phyloP scores from a whole-genome alignment of 2,329 filamentous ascomycete species.

The Tolypocladium pustulatum region DNA sequence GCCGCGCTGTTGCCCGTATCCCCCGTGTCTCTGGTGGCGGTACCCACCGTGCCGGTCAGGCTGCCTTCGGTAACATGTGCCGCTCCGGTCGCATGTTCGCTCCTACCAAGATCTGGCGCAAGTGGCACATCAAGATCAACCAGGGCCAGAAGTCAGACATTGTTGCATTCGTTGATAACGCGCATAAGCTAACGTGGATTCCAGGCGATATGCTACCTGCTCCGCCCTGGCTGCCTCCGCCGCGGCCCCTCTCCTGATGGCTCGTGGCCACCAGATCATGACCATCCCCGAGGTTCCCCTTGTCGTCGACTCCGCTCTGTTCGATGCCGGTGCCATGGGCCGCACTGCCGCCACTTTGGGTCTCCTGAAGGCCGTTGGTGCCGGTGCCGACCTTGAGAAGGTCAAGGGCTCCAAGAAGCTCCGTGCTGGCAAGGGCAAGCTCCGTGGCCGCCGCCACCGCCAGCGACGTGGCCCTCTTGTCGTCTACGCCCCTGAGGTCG shows the following conservation, averaged over 20 bases:
- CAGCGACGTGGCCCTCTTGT: slow-evolving; percentile 97
- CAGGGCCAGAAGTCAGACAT: slow-evolving; percentile 80
- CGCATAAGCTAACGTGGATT: slow-evolving; percentile 12
- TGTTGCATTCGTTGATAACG: neutral
- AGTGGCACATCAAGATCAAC: slow-evolving; percentile 99
- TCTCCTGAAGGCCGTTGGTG: slow-evolving; percentile 86
- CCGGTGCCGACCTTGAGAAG: slow-evolving; percentile 85
- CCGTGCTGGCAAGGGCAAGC: slow-evolving; percentile 97
- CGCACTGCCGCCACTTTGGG: slow-evolving; percentile 83
- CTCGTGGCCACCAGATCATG: slow-evolving; percentile 92
- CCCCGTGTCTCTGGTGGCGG: slow-evolving; percentile 99
- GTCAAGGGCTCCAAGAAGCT: slow-evolving; percentile 95
- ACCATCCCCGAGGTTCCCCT: slow-evolving; percentile 93
- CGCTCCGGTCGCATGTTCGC: slow-evolving; percentile 99
- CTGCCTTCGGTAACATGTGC: slow-evolving; percentile 99
- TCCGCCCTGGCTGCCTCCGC: slow-evolving; percentile 96
- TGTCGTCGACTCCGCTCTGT: slow-evolving; percentile 83
- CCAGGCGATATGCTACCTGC: slow-evolving; percentile 89
- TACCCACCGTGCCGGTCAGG: slow-evolving; percentile 99
- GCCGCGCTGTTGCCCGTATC: slow-evolving; percentile 99
- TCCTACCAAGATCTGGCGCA: slow-evolving; percentile 99
- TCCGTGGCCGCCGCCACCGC: slow-evolving; percentile 90
- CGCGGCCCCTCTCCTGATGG: slow-evolving; percentile 86
- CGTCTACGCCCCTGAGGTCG: slow-evolving; percentile 91
- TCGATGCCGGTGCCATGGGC: slow-evolving; percentile 66